Conservation (phyloP, 192 early-diverging fungal species). For the Spinellus fusiger region DNA sequence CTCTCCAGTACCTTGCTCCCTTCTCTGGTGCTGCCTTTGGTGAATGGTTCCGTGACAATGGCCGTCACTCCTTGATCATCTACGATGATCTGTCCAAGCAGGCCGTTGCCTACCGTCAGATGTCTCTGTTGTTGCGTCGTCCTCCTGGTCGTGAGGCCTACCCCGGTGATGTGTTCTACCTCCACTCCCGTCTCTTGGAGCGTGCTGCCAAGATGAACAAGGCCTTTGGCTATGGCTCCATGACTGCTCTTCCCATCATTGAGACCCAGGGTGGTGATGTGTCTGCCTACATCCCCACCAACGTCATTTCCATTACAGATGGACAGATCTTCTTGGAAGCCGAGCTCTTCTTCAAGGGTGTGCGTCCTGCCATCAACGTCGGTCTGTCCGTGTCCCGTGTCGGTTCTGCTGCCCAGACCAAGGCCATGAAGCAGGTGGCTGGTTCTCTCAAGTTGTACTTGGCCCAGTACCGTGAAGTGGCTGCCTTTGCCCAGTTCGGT, state of each 20-base stretch:
- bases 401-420: slow-evolving; percentile 98
- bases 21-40: slow-evolving; percentile 98
- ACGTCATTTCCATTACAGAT: slow-evolving; percentile 99
- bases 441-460: slow-evolving; percentile 99
- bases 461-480: slow-evolving; percentile 99
- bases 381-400: slow-evolving; percentile 99
- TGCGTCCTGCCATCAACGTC: slow-evolving; percentile 99
- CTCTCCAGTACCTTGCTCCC: slow-evolving; percentile 97
- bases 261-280: slow-evolving; percentile 99
- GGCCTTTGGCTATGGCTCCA: slow-evolving; percentile 88
- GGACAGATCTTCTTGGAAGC: slow-evolving; percentile 99
- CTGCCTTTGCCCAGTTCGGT: slow-evolving; percentile 99
- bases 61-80: slow-evolving; percentile 96
- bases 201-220: slow-evolving; percentile 99
- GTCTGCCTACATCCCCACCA: slow-evolving; percentile 99
- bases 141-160: slow-evolving; percentile 99
- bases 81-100: slow-evolving; percentile 99
- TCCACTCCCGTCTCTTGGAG: slow-evolving; percentile 98
- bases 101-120: slow-evolving; percentile 99
- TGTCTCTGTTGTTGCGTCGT: slow-evolving; percentile 98
- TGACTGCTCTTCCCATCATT: slow-evolving; percentile 98
- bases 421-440: slow-evolving; percentile 99
- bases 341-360: slow-evolving; percentile 99
- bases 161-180: slow-evolving; percentile 99
- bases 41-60: slow-evolving; percentile 99